Evolutionary conservation across 2,329 filamentous ascomycete genomes (phyloP), one percentile per base, ranked within the genome.

Genomic region (Colletotrichum sidae): DNA sequence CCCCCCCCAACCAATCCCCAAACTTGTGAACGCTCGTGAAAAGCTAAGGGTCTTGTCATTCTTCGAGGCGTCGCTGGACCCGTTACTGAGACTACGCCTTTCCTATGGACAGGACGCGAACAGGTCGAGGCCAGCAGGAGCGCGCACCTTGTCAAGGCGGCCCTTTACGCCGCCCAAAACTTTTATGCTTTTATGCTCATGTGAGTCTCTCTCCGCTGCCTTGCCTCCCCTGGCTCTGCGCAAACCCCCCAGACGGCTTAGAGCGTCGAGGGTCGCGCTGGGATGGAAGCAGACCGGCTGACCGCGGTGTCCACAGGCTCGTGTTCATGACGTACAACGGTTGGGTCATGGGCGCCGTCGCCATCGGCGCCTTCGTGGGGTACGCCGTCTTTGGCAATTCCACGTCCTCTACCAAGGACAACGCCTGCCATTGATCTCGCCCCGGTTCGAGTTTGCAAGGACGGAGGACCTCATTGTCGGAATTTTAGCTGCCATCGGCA

Each of bases 261-360:
- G 25, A 25, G 4, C 25, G 25, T 5, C 25, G 25, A 25, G 25
- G 25, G 25, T 25, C 8, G 12, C 12, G 34, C 11, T 13, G 25
- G 11, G 33, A 17, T 4, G 25, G 39, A 38, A 37, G 34, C 39
- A 44, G 12, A 9, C 8, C 9, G 13, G 17, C 55, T 69, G 50
- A 69, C 63, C 25, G 25, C 25, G 37, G 4, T 7, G 10, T 2
- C 2, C 11, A n/a, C 25, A 98, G 95, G 96, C 84, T 99, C 67
- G 81, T 99, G 25, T 99, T 99, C 80, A 99, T 99, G 96, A 99
- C 96, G n/a, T 99, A 99, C 81, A 99, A 99, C 74, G 96, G 96
- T 61, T 97, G 92, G 90, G 90, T 99, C 71, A 99, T 99, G 96
- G 79, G 97, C 70, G 88, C 95, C 3, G 94, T 98, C 13, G 92